These are phyloP conservation scores for Selenicereus undatus DNA, from an alignment of 148 eudicot genomes.

Conservation along the genomic window DNA sequence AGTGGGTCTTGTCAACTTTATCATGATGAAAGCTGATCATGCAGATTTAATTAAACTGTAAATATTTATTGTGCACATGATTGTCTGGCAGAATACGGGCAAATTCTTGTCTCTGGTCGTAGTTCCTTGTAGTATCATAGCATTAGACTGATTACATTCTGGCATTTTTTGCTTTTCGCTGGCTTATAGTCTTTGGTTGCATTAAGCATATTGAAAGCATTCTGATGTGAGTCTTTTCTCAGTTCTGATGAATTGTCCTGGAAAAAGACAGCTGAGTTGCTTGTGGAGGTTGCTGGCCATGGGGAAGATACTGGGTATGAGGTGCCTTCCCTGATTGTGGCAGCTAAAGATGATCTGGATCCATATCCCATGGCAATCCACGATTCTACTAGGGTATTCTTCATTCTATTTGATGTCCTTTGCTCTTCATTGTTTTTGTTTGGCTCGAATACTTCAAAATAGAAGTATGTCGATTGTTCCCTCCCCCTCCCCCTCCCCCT, in stretches of 20 bases:
- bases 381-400: slow-evolving; percentile 74
- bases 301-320: slow-evolving; percentile 84
- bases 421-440: background rate
- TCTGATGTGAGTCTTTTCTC: slow-evolving; percentile 13
- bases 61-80: background rate
- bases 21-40: too few relatives aligned
- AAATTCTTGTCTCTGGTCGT: too few relatives aligned
- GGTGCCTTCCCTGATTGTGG: slow-evolving; percentile 84
- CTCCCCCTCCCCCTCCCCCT: too few relatives aligned
- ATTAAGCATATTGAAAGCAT: background rate
- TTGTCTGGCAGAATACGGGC: background rate
- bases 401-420: slow-evolving; percentile 2
- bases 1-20: too few relatives aligned
- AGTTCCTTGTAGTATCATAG: background rate
- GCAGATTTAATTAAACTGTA: too few relatives aligned
- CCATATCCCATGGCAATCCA: slow-evolving; percentile 64
- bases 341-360: slow-evolving; percentile 83
- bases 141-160: background rate
- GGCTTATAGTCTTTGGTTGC: background rate
- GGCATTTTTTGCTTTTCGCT: background rate
- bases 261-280: slow-evolving; percentile 66
- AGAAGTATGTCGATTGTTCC: too few relatives aligned
- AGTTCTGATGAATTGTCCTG: slow-evolving; percentile 66
- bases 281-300: slow-evolving; percentile 77
- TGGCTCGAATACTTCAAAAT: background rate